Base-by-base conservation (phyloP, 202 grass and related monocot species). In the Eragrostis tef region DNA sequence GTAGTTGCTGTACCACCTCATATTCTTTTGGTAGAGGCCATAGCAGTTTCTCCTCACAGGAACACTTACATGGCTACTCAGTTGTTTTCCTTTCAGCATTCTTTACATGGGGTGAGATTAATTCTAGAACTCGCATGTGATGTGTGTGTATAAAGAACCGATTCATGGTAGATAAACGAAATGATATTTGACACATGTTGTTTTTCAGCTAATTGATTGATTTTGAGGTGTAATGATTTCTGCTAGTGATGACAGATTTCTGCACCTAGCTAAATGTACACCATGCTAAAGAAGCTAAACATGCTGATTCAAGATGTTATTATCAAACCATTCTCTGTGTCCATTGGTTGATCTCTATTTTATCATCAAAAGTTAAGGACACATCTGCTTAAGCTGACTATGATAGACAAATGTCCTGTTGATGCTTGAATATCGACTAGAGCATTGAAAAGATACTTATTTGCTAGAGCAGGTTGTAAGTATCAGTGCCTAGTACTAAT, bases 181-280 rank as follows among this genome's bases (percentile, higher is more conserved):
- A 64, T 54, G 26, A 67, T 73, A 29, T 27, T 78, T 61, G 2
- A 34, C 61, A 60, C 47, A 47, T 78, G 12, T 3, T 46, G 31
- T 75, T 84, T 75, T 19, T 64, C 57, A 29, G 8, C 16, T 74
- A 60, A 17, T 50, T 36, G 19, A 43, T 67, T 8, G 7, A 49
- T 82, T 51, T 53, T 78, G 42, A 31, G 27, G 19, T 41, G 11
- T 11, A 24, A 64, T 70, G 42, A 9, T 81, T 77, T 20, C 41
- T 77, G 48, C 74, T 43, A 12, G 24, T 8, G 6, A 45, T 68
- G 22, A 36, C 43, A 72, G 19, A 48, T 86, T 73, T 80, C 11
- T 49, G 65, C n/a, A 21, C 34, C 15, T 53, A 26, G 24, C 43
- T 16, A 70, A 70, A 61, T 75, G 11, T 12, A 42, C 26, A 51